Base-by-base conservation (phyloP, 2,329 filamentous ascomycete species). In the Cordyceps cicadae region DNA sequence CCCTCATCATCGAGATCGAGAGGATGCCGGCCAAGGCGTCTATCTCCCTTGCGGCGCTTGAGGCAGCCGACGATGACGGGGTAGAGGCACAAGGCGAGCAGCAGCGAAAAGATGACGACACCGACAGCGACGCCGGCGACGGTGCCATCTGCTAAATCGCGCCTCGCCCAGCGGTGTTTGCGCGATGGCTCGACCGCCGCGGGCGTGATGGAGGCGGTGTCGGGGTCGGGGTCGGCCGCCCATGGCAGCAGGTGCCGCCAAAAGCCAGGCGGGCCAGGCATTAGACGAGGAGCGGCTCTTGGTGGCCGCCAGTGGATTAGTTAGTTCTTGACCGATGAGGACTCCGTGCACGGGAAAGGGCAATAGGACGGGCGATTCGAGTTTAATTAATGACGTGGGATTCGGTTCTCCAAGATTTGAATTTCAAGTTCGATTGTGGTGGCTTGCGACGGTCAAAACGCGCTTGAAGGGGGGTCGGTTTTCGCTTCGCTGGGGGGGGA, bases 41-140 rank as follows among this genome's bases (percentile, higher is more conserved):
- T 63, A 54, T 66, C 65, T 58, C 62, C 67, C 41, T 68, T 67
- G 53, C 68, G 69, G 61, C 67, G 66, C 64, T 68, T 74, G 56
- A 71, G 59, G n/a, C 62, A 66, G 50, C 72, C 65, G 52, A 76
- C 66, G 43, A 76, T 62, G 59, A 77, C 68, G 15, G 75, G 75
- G 58, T 76, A 77, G 45, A 75, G 69, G 57, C 75, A 77, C 41
- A 76, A 64, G 55, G 68, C 63, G 53, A 75, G 61, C 14, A 76
- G 68, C 15, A 64, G 67, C 50, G 70, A 64, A 48, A 67, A 73
- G 50, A 75, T 62, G 46, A 74, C 58, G 55, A 70, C 66, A 37
- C 75, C 75, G 49, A 77, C 66, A 29, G 72, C 70, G 56, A 74
- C 67, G 41, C 75, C 75, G 2, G 74, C 75, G 54, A 76, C 69